Evolutionary conservation across 371 early-diverging fungal genomes (phyloP).

Genomic region (Lichtheimia ramosa): DNA sequence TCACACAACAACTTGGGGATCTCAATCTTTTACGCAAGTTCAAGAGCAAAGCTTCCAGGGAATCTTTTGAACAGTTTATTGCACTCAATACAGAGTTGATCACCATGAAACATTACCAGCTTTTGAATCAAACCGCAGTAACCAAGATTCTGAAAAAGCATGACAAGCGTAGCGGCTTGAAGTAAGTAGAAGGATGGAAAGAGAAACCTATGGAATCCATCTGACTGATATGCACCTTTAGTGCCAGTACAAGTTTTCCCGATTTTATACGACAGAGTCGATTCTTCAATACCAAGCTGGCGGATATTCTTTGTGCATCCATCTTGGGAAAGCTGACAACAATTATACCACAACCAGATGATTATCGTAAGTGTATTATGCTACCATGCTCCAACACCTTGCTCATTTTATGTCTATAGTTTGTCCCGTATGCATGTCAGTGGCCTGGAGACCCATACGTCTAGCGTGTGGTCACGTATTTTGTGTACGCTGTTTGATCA

Average conservation of each 20-base stretch:
- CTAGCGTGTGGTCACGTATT: conserved; percentile 71
- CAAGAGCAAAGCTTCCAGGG: conserved; percentile 45
- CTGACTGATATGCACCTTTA: conserved; percentile 2
- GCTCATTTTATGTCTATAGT: conserved; percentile 11
- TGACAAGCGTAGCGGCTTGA: conserved; percentile 77
- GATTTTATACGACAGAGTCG: conserved; percentile 22
- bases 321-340: conserved; percentile 46
- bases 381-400: background rate
- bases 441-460: conserved; percentile 78
- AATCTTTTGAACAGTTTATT: conserved; percentile 57
- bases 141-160: conserved; percentile 85
- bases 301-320: conserved; percentile 37
- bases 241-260: conserved; percentile 36
- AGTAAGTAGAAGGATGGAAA: conserved; percentile 39
- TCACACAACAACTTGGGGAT: conserved; percentile 49
- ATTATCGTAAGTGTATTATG: conserved; percentile 54
- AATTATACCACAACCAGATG: conserved; percentile 77
- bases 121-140: conserved; percentile 76
- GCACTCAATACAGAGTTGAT: conserved; percentile 69
- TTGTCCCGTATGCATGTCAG: conserved; percentile 43
- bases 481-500: conserved; percentile 76
- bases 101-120: conserved; percentile 68
- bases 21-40: conserved; percentile 32
- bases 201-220: background rate
- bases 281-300: conserved; percentile 33